Conservation (phyloP, 495 filamentous ascomycete species). For the Tuber microsphaerosporum region DNA sequence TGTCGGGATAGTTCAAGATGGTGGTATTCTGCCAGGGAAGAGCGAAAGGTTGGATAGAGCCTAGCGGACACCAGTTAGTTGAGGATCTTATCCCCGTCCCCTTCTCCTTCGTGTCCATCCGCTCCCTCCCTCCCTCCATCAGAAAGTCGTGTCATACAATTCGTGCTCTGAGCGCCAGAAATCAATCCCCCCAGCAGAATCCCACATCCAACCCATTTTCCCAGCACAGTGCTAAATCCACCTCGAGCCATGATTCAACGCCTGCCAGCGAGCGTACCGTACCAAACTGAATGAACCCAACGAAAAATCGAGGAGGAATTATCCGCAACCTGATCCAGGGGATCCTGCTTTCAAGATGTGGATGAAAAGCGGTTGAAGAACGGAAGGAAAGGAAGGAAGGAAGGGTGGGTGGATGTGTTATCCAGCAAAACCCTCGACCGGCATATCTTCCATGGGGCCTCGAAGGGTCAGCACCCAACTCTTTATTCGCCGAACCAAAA, state of each 20-base stretch:
- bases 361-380: neutral
- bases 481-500: neutral
- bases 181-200: neutral
- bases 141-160: neutral
- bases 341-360: neutral
- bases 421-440: neutral
- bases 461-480: neutral
- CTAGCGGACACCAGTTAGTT: neutral
- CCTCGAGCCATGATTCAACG: slow-evolving; percentile 5
- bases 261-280: slow-evolving; percentile 2
- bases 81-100: neutral
- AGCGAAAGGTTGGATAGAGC: slow-evolving; percentile 5
- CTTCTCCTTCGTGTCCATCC: neutral
- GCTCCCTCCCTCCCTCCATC: neutral
- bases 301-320: neutral
- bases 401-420: neutral
- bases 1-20: slow-evolving; percentile 6
- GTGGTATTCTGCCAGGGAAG: slow-evolving; percentile 11
- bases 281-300: neutral
- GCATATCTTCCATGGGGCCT: neutral
- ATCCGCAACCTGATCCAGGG: neutral
- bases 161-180: neutral
- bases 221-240: neutral
- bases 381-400: neutral
- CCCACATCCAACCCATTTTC: neutral